Evolutionary conservation across 768 basidiomycete species (phyloP).

Genomic region (Trametes coccinea): DNA sequence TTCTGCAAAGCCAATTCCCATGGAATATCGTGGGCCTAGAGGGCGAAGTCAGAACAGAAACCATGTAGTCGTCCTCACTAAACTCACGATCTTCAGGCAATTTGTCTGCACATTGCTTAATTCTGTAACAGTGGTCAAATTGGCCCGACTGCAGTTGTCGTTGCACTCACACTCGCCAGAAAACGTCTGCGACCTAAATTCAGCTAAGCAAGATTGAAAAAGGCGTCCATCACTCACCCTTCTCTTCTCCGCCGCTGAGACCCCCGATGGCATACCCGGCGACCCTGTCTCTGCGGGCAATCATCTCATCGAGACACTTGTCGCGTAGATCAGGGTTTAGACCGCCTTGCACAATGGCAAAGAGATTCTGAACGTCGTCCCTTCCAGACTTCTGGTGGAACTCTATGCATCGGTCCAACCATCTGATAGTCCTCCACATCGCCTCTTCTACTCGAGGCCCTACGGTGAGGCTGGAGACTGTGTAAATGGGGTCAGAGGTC

Average conservation of each 20-base stretch:
- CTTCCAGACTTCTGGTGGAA: constrained; percentile 71
- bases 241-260: constrained; percentile 88
- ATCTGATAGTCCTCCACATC: constrained; percentile 84
- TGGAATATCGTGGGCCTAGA: constrained; percentile 83
- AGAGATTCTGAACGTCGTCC: constrained; percentile 72
- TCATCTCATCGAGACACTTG: constrained; percentile 80
- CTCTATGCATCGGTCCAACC: constrained; percentile 87
- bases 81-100: constrained; percentile 75
- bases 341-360: constrained; percentile 92
- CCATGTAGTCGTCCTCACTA: background rate
- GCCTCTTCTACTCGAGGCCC: constrained; percentile 85
- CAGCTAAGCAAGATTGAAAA: background rate
- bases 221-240: constrained; percentile 50
- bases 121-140: constrained; percentile 43
- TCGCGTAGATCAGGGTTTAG: constrained; percentile 71
- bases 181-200: constrained; percentile 53
- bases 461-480: constrained; percentile 77
- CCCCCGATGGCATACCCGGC: constrained; percentile 94
- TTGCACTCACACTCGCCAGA: constrained; percentile 75
- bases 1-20: constrained; percentile 94
- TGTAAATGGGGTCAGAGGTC: background rate
- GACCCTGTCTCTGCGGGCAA: constrained; percentile 68
- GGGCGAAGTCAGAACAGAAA: background rate
- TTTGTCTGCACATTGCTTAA: constrained; percentile 78
- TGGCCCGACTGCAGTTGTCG: constrained; percentile 11